These are phyloP conservation scores for Buddleja alternifolia DNA, from an alignment of 257 asterid species.

Conservation along the genomic window DNA sequence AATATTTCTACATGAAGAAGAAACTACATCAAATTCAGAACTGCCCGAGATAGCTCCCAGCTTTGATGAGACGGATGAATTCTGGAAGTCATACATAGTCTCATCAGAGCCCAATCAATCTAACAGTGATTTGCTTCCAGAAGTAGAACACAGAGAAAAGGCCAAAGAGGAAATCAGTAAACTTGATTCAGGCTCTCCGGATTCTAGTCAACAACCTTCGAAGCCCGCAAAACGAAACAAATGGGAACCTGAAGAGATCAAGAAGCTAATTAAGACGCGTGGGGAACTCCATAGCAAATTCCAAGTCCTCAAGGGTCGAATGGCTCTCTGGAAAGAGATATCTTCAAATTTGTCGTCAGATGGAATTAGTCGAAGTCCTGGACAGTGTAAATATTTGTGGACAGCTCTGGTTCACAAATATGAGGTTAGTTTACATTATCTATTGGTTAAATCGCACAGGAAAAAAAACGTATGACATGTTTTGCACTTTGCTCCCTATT, in stretches of 20 bases:
- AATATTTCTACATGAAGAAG: slow-evolving; percentile 44
- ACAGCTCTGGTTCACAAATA: slow-evolving; percentile 90
- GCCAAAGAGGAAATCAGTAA: slow-evolving; percentile 42
- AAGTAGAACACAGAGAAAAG: slow-evolving; percentile 34
- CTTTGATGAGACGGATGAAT: slow-evolving; percentile 50
- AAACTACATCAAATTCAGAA: slow-evolving; percentile 39
- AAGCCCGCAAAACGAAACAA: slow-evolving; percentile 68
- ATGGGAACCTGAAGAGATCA: slow-evolving; percentile 91
- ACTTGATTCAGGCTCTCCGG: too few relatives aligned
- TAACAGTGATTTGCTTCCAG: slow-evolving; percentile 38
- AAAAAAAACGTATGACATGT: too few relatives aligned
- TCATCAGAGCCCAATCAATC: slow-evolving; percentile 34
- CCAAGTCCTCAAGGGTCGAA: slow-evolving; percentile 88
- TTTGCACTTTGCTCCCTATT: too few relatives aligned
- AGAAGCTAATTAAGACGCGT: slow-evolving; percentile 74
- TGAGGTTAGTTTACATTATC: slow-evolving; percentile 79
- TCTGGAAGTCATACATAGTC: slow-evolving; percentile 52
- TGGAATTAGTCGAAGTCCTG: slow-evolving; percentile 79
- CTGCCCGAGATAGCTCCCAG: slow-evolving; percentile 33
- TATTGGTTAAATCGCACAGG: too few relatives aligned
- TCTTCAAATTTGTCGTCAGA: slow-evolving; percentile 62
- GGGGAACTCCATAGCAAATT: slow-evolving; percentile 84
- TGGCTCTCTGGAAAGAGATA: slow-evolving; percentile 98
- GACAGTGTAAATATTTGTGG: slow-evolving; percentile 97
- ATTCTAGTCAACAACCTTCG: slow-evolving; percentile 48